Base-by-base conservation (phyloP, 306 rosid genomes). In the Medicago ruthenica region DNA sequence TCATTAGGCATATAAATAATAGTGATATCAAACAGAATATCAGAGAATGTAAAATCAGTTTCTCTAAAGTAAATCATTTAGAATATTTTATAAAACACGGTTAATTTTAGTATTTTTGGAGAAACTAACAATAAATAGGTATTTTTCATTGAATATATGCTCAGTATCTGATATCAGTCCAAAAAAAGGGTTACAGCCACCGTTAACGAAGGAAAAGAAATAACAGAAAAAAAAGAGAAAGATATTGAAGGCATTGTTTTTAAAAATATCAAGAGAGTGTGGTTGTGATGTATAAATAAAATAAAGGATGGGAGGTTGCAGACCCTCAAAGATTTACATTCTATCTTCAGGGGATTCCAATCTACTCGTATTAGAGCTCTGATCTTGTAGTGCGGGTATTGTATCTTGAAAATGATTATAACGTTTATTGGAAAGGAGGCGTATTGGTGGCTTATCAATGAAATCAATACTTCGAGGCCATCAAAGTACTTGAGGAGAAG, bases 11-110 rank as follows among this genome's bases (percentile, higher is more conserved):
- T 41, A 70, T 17, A 48, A 42, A 40, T 64, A 36, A 71, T 7
- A 31, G 18, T 16, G 53, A 44, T 76, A 42, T 36, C 65, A 20
- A 64, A 61, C 67, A 67, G 24, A 51, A 68, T 22, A 11, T 14
- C 10, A 14, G 68, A 15, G 42, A 36, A 3, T n/a, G 45, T 36
- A 62, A 62, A 27, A 31, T 61, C 41, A 31, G 41, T 27, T 61
- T 31, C 20, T 15, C 45, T 62, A 15, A 61, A 31, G 13, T 61
- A 3, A 62, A 22, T 21, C 4, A 3, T 62, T 62, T 62, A 34
- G 12, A 7, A 61, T 61, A 61, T 61, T 62, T 62, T 62, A 8
- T 34, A 31, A 7, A 62, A 62, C 68, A 34, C n/a, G n/a, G 13
- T n/a, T 34, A n/a, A 2, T n/a, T 14, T 61, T 21, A 12, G 37